These are phyloP conservation scores for Macrocybe sp. DNA, from an alignment of 1,284 basidiomycete species.

Conservation along the genomic window DNA sequence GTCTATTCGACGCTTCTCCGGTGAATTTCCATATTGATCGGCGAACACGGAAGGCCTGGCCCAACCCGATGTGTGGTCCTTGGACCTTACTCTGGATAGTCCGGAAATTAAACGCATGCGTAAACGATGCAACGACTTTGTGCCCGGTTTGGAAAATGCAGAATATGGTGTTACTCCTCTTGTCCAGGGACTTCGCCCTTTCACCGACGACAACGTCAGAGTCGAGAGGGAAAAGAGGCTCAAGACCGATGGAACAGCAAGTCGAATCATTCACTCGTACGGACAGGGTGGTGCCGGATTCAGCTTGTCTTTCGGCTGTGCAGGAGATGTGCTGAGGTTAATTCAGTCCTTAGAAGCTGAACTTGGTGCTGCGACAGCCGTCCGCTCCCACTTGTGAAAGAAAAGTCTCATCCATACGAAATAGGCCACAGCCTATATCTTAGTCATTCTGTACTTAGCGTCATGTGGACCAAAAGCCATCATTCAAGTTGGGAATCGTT, in stretches of 20 bases:
- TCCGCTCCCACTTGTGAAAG: no score
- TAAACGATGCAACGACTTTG: constrained; percentile 14
- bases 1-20: not conserved
- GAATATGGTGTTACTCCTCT: constrained; percentile 3
- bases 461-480: no score
- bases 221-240: constrained; percentile 1
- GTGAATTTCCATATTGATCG: no score
- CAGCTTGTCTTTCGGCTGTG: constrained; percentile 1
- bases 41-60: constrained; percentile 14
- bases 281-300: constrained; percentile 1
- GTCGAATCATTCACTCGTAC: constrained; percentile 2
- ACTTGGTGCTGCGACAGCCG: not conserved
- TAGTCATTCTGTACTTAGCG: no score
- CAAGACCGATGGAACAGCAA: not conserved
- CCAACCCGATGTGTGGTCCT: constrained; percentile 22
- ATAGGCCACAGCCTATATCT: no score
- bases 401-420: no score
- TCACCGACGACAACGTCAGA: constrained; percentile 4
- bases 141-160: constrained; percentile 5
- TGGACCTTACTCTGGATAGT: constrained; percentile 28
- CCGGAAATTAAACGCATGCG: constrained; percentile 31
- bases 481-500: no score
- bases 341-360: not conserved
- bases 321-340: constrained; percentile 1
- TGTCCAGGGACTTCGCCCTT: constrained; percentile 7